Evolutionary conservation across 371 early-diverging fungal species (phyloP), one percentile per base, ranked within the genome.

Genomic region (Mortierella sp.): DNA sequence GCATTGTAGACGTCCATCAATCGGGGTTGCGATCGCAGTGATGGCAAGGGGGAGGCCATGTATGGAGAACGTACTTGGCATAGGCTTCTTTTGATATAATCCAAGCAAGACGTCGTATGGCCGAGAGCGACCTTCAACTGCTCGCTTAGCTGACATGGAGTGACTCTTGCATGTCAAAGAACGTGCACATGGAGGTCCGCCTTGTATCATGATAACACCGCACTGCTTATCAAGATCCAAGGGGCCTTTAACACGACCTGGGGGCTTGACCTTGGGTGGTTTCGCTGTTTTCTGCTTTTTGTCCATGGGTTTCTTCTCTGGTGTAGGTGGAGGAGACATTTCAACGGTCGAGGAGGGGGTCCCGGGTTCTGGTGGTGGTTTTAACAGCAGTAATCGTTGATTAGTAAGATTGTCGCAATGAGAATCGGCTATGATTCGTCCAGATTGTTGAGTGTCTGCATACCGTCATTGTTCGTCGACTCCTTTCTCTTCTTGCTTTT

Each of bases 151-250:
- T 13, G 92, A 91, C 89, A 93, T 90, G 12, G 94, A 88, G 67
- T 94, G 94, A 10, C 89, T 91, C 74, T 94, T 94, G 78, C 94
- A 94, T 22, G 94, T 94, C 17, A 94, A 79, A 39, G 92, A 91
- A 47, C 94, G 87, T 47, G 90, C 82, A 65, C 94, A 94, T 0
- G 88, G 88, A 43, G 79, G 67, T 41, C 81, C 83, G 25, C 83
- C 85, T 0, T 89, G 87, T 41, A 81, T 79, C 37, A 73, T 62
- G 8, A 91, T 58, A 4, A 94, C 93, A 50, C 94, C 94, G 69
- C 94, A 94, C 63, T 94, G 94, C 60, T 84, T 88, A 73, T 93
- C 92, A 62, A 94, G 73, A 69, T 94, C 93, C 73, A 94, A 65
- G 2, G 89, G 91, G 0, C 83, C 76, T 14, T 74, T 74, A 39